Evolutionary conservation across 2,329 filamentous ascomycete species (phyloP), one percentile per base, ranked within the genome.

Genomic region (Aspergillus caelatus): DNA sequence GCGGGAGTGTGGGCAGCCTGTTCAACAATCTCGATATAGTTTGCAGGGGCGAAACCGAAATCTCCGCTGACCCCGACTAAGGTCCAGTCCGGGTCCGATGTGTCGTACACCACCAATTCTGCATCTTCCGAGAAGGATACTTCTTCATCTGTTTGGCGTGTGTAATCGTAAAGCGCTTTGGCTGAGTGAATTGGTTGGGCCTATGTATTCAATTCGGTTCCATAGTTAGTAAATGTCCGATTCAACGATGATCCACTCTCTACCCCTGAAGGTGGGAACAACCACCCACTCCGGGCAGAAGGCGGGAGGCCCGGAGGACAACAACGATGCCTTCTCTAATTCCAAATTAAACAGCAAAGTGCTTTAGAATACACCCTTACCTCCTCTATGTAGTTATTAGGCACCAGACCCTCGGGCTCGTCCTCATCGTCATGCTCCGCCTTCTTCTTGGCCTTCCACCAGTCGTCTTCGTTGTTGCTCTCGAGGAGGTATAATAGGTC

Each of bases 361-460:
- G 48, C 14, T 56, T 23, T n/a, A 53, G 39, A 21, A 23, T 21
- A 3, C 39, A 57, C 64, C 65, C 88, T 81, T 82, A 96, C 93
- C 89, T 96, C 89, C 82, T 97, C 91, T 62, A 99, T 86, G 77
- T 99, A 99, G 78, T 97, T 99, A 76, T 91, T 94, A 16, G 95
- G 95, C 64, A 99, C 89, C 75, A 97, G 81, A 64, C 94, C 94
- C 71, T 93, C 88, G 3, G 94, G 94, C 79, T 97, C 94, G 50
- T 97, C 94, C 48, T 96, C 93, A 50, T 96, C 93, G 43, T 94
- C 91, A 30, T 83, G 85, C 36, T 86, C 87, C 67, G 93, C 93
- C 81, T 90, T 92, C 84, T 96, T 97, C 84, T 96, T 97, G 55
- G 91, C 93, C 78, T 90, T 95, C 95, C 95, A 98, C 95, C 95